These are phyloP conservation scores for Carex pumila DNA, from an alignment of 176 grass and related monocot species.

Conservation along the genomic window DNA sequence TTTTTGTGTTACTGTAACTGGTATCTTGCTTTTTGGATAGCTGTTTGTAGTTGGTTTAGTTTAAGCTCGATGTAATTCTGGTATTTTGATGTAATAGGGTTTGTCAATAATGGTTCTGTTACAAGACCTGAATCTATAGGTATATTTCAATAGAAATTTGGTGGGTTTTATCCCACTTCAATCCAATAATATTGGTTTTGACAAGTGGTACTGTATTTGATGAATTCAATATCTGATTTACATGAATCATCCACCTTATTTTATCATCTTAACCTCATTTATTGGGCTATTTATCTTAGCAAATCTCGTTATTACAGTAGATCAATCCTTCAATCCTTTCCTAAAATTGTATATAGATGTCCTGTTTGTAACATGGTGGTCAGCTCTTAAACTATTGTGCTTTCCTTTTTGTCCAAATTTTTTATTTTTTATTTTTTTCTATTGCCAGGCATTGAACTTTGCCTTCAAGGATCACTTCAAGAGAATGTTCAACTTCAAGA, in stretches of 20 bases:
- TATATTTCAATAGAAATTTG: no score
- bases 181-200: no score
- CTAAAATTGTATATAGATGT: not conserved
- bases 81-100: no score
- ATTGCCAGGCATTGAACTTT: slow-evolving; percentile 50
- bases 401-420: not conserved
- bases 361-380: not conserved
- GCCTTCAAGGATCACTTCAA: slow-evolving; percentile 69
- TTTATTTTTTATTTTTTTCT: not conserved
- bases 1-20: no score
- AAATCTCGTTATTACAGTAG: not conserved
- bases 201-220: not conserved
- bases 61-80: no score
- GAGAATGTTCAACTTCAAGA: slow-evolving; percentile 75
- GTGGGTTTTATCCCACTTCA: no score
- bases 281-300: not conserved
- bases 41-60: no score
- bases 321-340: not conserved
- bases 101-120: no score
- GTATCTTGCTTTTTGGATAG: no score
- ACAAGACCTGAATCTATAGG: no score
- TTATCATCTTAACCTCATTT: not conserved
- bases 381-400: not conserved
- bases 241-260: not conserved
- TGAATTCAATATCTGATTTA: not conserved